Evolutionary conservation across 768 basidiomycete genomes (phyloP).

Genomic region (Polyporus arcularius): DNA sequence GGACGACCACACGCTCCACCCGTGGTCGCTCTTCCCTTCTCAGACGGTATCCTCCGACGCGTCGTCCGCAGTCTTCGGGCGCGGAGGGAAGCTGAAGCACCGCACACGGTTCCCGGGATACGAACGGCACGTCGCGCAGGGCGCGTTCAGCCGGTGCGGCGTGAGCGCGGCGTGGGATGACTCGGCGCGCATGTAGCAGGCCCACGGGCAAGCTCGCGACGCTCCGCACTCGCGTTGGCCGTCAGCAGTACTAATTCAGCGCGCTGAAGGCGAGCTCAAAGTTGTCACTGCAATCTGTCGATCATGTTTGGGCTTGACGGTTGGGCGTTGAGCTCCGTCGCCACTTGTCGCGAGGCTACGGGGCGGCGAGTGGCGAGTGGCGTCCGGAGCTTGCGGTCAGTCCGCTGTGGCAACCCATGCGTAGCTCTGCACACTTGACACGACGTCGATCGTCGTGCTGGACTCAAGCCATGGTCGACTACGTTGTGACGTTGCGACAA

Average conservation of each 20-base stretch:
- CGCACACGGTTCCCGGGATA: slow-evolving; percentile 86
- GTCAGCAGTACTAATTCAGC: slow-evolving; percentile 94
- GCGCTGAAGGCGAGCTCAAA: slow-evolving; percentile 78
- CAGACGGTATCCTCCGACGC: slow-evolving; percentile 33
- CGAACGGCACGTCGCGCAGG: slow-evolving; percentile 92
- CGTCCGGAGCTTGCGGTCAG: no score
- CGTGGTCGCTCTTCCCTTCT: slow-evolving; percentile 83
- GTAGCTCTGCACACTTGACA: neutral
- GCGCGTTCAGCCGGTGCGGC: slow-evolving; percentile 87
- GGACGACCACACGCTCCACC: slow-evolving; percentile 96
- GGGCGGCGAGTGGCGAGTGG: no score
- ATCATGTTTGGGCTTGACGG: no score
- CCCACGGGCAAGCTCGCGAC: slow-evolving; percentile 85
- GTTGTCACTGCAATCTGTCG: neutral
- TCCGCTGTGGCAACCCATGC: no score
- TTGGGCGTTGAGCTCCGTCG: no score
- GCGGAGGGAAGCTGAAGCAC: slow-evolving; percentile 61
- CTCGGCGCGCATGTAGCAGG: slow-evolving; percentile 86
- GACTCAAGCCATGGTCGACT: no score
- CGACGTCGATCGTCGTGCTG: neutral
- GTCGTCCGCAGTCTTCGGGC: slow-evolving; percentile 39
- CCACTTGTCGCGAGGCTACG: no score
- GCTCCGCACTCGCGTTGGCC: slow-evolving; percentile 78
- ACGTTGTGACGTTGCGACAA: no score
- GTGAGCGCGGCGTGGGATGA: slow-evolving; percentile 92